Evolutionary conservation across 1,284 basidiomycete species (phyloP).

Genomic region (Earliella scabrosa): DNA sequence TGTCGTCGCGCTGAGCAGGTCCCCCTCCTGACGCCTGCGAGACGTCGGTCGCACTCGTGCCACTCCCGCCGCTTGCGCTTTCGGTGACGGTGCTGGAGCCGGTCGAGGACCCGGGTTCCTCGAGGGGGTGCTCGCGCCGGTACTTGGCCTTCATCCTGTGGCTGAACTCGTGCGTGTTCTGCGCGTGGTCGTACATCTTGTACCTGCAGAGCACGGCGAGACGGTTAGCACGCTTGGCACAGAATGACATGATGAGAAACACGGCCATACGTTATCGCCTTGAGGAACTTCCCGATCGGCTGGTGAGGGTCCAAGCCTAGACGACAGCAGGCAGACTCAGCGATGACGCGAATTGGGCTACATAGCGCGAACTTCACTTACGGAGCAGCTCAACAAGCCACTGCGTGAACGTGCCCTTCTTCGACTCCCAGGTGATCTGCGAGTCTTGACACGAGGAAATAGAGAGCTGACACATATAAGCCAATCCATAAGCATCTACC

Average conservation of each 20-base stretch:
- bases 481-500: not conserved
- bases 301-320: conserved; percentile 16
- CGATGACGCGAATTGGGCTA: not conserved
- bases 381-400: conserved; percentile 18
- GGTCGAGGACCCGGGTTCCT: not conserved
- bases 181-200: conserved; percentile 17
- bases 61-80: not conserved
- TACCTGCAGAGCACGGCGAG: not conserved
- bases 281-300: conserved; percentile 12
- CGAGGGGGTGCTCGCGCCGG: conserved; percentile 4
- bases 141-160: conserved; percentile 12
- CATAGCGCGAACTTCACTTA: not conserved
- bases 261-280: conserved; percentile 8
- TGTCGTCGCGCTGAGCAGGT: not conserved
- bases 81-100: not conserved
- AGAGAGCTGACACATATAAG: conserved; percentile 15
- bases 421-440: conserved; percentile 27
- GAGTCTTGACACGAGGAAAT: conserved; percentile 26
- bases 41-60: not conserved
- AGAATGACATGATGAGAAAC: no score
- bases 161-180: conserved; percentile 14
- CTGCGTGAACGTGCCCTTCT: conserved; percentile 25
- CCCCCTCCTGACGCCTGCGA: no score
- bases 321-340: no score
- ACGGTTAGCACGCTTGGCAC: no score